Evolutionary conservation across 768 basidiomycete genomes (phyloP), one percentile per base, ranked within the genome.

Genomic region (Tulasnella sp.): DNA sequence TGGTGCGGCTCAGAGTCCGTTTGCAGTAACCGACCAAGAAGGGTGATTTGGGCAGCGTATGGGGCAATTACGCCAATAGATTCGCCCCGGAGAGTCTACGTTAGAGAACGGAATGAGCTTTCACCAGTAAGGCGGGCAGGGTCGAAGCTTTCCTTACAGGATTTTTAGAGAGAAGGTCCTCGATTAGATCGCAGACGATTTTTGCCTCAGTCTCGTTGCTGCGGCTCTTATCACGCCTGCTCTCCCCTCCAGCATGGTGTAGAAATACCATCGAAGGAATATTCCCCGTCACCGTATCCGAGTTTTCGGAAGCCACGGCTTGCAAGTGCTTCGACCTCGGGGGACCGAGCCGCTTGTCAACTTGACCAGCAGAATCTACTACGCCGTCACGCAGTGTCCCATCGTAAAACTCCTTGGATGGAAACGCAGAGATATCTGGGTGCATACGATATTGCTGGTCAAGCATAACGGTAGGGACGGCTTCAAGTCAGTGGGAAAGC

Each of bases 391-490:
- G 85, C 67, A 97, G 81, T 0, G 86, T 85, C 36, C 85, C 85
- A 58, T 89, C 84, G 84, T 98, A 98, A 82, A 97, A 97, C 77
- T 94, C 91, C 36, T 85, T 81, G 45, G 92, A 90, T 12, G 96
- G 94, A 85, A 98, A 98, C 29, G 86, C 86, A 1, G 96, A 93
- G 79, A 98, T 95, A 45, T 85, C 85, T 15, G 96, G 96, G 80
- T 96, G 94, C 96, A 98, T 98, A 42, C 96, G 90, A 80, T 97
- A 98, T 83, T 98, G 96, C n/a, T 89, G 87, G 81, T 97, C 91
- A 76, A 98, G 88, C 91, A 96, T 96, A 78, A 96, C 88, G 5
- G 93, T 91, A 12, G 94, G 94, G n/a, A 93, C 42, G 37, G 34
- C 77, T 78, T 38, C 0, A 38, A 64, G n/a, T 7, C 19, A 54